Conservation (phyloP, 306 rosid species). For the Vigna trinervia region DNA sequence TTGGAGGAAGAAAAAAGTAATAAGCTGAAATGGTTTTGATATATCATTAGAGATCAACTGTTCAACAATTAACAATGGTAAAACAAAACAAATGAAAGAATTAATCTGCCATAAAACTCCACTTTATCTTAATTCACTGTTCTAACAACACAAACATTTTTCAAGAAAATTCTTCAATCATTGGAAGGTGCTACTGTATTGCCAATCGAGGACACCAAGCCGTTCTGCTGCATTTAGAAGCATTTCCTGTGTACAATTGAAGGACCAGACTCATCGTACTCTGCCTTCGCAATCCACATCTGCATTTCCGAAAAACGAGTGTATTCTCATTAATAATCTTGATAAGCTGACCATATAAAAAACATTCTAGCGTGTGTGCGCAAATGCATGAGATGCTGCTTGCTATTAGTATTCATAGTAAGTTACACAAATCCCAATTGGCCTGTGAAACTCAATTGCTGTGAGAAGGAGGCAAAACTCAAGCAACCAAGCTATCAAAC, state of each 20-base stretch:
- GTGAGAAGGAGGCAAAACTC: neutral
- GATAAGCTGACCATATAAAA: neutral
- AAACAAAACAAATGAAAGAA: conserved; percentile 58
- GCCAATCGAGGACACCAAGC: conserved; percentile 36
- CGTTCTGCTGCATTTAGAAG: conserved; percentile 56
- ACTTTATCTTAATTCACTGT: conserved; percentile 39
- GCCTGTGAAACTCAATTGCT: neutral
- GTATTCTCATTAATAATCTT: conserved; percentile 22
- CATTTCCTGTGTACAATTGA: conserved; percentile 96
- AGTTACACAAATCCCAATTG: conserved; percentile 26
- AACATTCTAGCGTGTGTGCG: neutral
- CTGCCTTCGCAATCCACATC: conserved; percentile 99
- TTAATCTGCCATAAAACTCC: conserved; percentile 50
- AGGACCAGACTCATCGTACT: conserved; percentile 93
- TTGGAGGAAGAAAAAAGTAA: conserved; percentile 16
- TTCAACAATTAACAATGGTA: conserved; percentile 49
- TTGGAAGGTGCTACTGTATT: conserved; percentile 47
- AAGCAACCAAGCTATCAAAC: conserved; percentile 2
- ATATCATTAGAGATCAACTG: conserved; percentile 47
- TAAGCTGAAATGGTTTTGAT: conserved; percentile 41
- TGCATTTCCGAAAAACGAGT: conserved; percentile 48
- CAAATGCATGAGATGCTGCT: neutral
- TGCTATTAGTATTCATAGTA: neutral
- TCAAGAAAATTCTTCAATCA: conserved; percentile 35
- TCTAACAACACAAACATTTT: conserved; percentile 49